Evolutionary conservation across 441 rosid genomes (phyloP), one percentile per base, ranked within the genome.

Genomic region (Viola pubescens): DNA sequence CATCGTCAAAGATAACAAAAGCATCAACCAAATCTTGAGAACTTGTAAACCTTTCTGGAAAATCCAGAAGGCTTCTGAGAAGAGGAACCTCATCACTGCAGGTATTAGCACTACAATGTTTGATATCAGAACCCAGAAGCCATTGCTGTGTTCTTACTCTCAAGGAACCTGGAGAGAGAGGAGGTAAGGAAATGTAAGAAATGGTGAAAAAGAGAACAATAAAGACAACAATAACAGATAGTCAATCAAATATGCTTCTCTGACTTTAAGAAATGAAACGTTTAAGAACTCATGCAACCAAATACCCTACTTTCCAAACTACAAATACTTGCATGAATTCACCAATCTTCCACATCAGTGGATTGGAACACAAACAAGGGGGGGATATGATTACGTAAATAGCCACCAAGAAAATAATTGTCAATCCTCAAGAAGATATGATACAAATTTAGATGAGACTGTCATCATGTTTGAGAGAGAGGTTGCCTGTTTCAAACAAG

Each of bases 1-100:
- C 98, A 64, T 94, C 98, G 70, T 94, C 91, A 70, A 69, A 87
- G 73, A 71, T 66, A 64, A 62, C 58, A 16, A 56, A 48, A 53
- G 64, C 56, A 71, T 71, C 80, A 71, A 48, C 70, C 54, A 63
- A 61, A 54, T 50, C 4, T n/a, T 34, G 70, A 68, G 64, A 69
- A 65, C 76, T 70, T 48, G 77, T 61, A 65, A 86, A 94, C 54
- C 58, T 65, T 57, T 71, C 58, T 41, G 90, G 86, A 66, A 87
- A 88, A 67, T 80, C 87, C 55, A 68, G 64, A 57, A 94, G 85
- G 62, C 74, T 77, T 61, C 71, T 75, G 64, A 84, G 66, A 73
- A 88, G 79, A 67, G 61, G 67, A 64, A 56, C 60, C 55, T 63
- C 70, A 58, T 64, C 52, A 71, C 52, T 56, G 58, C 73, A 65